phyloP scores from a whole-genome alignment of 2,329 filamentous ascomycete genomes.

The Metarhizium brunneum region DNA sequence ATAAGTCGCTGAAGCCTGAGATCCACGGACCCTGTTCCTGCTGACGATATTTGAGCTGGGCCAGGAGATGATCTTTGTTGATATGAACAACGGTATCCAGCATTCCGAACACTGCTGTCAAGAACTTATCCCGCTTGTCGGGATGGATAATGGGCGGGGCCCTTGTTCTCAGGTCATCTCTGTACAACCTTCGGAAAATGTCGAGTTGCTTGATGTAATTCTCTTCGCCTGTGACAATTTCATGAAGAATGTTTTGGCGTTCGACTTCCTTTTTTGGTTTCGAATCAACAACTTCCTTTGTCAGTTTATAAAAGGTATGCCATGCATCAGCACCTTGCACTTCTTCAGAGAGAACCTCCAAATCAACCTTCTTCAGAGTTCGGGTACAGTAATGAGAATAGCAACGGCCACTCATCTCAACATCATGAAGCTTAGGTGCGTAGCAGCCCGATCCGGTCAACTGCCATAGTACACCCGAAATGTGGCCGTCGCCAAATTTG shows the following conservation, averaged over 20 bases:
- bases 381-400: slow-evolving; percentile 92
- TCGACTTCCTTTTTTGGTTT: slow-evolving; percentile 81
- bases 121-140: slow-evolving; percentile 68
- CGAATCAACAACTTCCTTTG: slow-evolving; percentile 62
- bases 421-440: slow-evolving; percentile 69
- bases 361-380: slow-evolving; percentile 87
- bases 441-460: slow-evolving; percentile 89
- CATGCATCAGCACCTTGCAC: slow-evolving; percentile 67
- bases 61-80: slow-evolving; percentile 85
- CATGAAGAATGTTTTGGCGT: slow-evolving; percentile 87
- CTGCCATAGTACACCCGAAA: slow-evolving; percentile 90
- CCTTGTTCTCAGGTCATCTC: slow-evolving; percentile 64
- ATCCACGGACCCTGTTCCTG: slow-evolving; percentile 96
- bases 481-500: slow-evolving; percentile 70
- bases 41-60: slow-evolving; percentile 93
- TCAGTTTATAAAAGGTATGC: slow-evolving; percentile 80
- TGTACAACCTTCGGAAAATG: slow-evolving; percentile 75
- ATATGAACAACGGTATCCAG: slow-evolving; percentile 80
- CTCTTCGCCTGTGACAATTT: slow-evolving; percentile 91
- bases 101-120: slow-evolving; percentile 81
- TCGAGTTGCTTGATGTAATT: slow-evolving; percentile 83
- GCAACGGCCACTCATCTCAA: slow-evolving; percentile 63
- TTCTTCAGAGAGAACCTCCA: slow-evolving; percentile 64
- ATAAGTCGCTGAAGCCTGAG: slow-evolving; percentile 88
- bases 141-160: slow-evolving; percentile 75